Conservation (phyloP, 1,284 basidiomycete genomes). For the Agaricales sp. region DNA sequence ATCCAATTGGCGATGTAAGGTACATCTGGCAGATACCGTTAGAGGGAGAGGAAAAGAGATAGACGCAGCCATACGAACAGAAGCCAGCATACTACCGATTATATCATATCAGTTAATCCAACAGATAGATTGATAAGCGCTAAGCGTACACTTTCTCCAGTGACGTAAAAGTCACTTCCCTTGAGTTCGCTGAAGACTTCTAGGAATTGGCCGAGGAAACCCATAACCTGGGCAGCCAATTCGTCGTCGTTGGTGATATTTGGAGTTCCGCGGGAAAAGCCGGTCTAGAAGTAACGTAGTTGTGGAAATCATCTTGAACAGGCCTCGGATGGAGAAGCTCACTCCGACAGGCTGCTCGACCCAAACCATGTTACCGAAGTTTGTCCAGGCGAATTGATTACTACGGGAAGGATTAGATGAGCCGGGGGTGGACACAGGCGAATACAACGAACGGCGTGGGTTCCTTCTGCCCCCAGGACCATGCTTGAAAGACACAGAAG, state of each 20-base stretch:
- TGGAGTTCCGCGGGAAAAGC: slow-evolving; percentile 67
- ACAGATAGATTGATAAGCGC: slow-evolving; percentile 3
- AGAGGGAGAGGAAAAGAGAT: slow-evolving; percentile 25
- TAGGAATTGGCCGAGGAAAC: slow-evolving; percentile 64
- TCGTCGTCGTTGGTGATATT: slow-evolving; percentile 46
- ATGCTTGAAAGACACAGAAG: slow-evolving; percentile 4
- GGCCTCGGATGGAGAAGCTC: no score
- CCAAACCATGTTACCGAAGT: slow-evolving; percentile 70
- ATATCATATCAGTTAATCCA: slow-evolving; percentile 5
- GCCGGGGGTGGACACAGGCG: slow-evolving; percentile 47
- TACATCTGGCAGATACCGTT: slow-evolving; percentile 22
- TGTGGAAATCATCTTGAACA: no score
- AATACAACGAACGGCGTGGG: not conserved
- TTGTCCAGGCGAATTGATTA: slow-evolving; percentile 76
- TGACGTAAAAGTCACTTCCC: slow-evolving; percentile 55
- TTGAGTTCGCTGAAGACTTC: slow-evolving; percentile 63
- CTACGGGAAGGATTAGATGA: no score
- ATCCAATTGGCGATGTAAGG: slow-evolving; percentile 60
- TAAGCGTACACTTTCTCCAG: slow-evolving; percentile 59
- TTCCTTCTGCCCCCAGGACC: slow-evolving; percentile 3
- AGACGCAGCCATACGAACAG: slow-evolving; percentile 33
- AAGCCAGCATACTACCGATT: slow-evolving; percentile 53
- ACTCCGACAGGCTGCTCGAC: slow-evolving; percentile 74
- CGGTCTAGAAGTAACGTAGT: slow-evolving; percentile 28
- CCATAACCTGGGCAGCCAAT: slow-evolving; percentile 35